These are phyloP conservation scores for Herpetomonas tarakana DNA, from an alignment of 208 protist genomes.

Conservation along the genomic window DNA sequence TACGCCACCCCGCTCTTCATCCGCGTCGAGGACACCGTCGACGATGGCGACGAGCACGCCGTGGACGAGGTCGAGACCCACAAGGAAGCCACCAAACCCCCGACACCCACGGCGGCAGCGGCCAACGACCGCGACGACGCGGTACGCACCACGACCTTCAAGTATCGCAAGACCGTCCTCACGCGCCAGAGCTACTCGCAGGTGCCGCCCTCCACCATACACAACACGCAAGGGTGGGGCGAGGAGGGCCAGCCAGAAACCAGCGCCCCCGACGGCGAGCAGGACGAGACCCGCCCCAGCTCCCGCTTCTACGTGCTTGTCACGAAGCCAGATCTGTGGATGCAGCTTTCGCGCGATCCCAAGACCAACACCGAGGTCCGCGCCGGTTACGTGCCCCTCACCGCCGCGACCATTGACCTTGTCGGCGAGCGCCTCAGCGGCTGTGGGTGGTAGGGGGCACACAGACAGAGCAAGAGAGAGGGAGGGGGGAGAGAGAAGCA, in stretches of 20 bases:
- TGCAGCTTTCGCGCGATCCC: constrained; percentile 8
- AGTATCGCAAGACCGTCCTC: constrained; percentile 40
- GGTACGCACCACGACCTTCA: constrained; percentile 44
- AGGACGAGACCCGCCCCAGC: not conserved
- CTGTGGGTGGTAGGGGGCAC: constrained; percentile 32
- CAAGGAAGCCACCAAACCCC: not conserved
- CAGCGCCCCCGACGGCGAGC: not conserved
- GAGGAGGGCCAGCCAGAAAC: not conserved
- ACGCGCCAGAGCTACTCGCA: constrained; percentile 36
- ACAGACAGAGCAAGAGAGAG: not conserved
- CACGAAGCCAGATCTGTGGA: constrained; percentile 17
- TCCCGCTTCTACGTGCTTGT: constrained; percentile 44
- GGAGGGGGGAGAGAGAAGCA: no score
- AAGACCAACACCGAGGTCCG: not conserved
- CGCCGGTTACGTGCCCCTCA: constrained; percentile 39
- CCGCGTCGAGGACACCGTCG: constrained; percentile 22
- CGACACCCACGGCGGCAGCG: not conserved
- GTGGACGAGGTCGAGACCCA: not conserved
- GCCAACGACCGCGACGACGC: constrained; percentile 3
- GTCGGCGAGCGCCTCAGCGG: constrained; percentile 31
- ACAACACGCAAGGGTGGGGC: constrained; percentile 7
- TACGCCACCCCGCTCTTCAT: constrained; percentile 53
- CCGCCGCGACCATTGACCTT: constrained; percentile 13
- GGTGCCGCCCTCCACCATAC: constrained; percentile 12
- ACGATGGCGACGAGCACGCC: constrained; percentile 7